Base-by-base conservation (phyloP, 2,329 filamentous ascomycete species). In the Cadophora sp. region DNA sequence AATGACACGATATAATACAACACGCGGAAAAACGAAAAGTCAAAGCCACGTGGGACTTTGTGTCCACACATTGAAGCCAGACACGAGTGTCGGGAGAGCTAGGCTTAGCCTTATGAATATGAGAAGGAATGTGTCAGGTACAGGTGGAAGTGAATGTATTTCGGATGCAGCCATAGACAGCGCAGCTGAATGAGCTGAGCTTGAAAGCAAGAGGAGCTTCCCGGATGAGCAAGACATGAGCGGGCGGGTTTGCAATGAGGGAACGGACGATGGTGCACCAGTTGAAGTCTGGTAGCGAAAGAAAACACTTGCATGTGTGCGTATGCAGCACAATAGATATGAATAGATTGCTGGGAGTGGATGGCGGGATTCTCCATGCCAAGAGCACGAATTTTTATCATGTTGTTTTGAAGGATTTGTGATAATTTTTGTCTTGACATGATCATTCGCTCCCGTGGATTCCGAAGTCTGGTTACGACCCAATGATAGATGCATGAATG, bases 31-130 rank as follows among this genome's bases (percentile, higher is more conserved):
- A 58, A 37, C 19, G 27, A 58, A 58, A 5, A 37, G 55, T 37
- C 55, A 58, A 58, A 37, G 55, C 55, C 55, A 58, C 55, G 55
- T 58, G 55, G 55, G 31, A 24, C 11, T 14, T 24, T 58, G 31
- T 58, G 55, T 58, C n/a, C 31, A 37, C 14, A 31, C 9, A 37
- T 12, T 5, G 19, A 37, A 24, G 55, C 31, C 29, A 58, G 19
- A 14, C n/a, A 58, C 19, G 31, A 26, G 5, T 9, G 16, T 29
- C 19, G 8, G 29, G 29, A 11, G 7, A 9, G n/a, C n/a, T 5
- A 58, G 11, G 19, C 55, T 58, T 22, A 9, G 29, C 31, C 19
- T 19, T 37, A 9, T 3, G 31, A 31, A 24, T 37, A 14, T 37
- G 31, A 37, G 31, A 24, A 24, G 29, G n/a, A 58, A 14, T 24